A percentile compares a stretch with the other conserved stretches of the same genome.
These are phyloP conservation scores for Ophiostoma sp. DNA, from an alignment of 2,329 filamentous ascomycete genomes.

Conservation along the genomic window DNA sequence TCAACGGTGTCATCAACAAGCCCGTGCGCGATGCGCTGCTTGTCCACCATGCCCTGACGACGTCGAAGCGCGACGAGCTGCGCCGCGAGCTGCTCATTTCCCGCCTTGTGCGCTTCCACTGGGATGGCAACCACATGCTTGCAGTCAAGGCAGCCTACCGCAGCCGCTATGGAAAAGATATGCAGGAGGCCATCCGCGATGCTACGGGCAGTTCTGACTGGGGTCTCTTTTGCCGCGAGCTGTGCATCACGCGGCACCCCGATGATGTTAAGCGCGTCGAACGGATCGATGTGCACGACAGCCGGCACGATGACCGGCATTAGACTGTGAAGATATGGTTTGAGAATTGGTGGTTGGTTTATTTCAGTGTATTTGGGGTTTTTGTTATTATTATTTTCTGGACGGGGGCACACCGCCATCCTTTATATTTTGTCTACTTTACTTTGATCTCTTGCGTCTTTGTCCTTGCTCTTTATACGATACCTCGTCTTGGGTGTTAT, in stretches of 20 bases:
- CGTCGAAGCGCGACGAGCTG: constrained; percentile 63
- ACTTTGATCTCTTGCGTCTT: not conserved
- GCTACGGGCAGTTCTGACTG: constrained; percentile 67
- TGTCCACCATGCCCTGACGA: constrained; percentile 80
- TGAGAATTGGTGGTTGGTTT: not conserved
- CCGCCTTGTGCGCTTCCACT: constrained; percentile 82
- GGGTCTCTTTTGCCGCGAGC: constrained; percentile 66
- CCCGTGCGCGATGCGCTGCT: constrained; percentile 89
- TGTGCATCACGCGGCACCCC: constrained; percentile 60
- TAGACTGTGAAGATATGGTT: not conserved
- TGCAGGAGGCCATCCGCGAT: constrained; percentile 73
- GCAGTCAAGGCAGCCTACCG: constrained; percentile 74
- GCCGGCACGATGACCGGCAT: constrained; percentile 21
- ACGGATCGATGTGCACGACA: constrained; percentile 33
- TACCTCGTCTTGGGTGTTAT: not conserved
- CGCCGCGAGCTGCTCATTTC: constrained; percentile 84
- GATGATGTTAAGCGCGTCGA: constrained; percentile 53
- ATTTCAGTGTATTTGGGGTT: not conserved
- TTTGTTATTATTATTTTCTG: not conserved
- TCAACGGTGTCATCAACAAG: constrained; percentile 94
- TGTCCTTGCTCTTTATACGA: not conserved
- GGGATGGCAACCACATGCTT: constrained; percentile 79
- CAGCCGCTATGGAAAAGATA: constrained; percentile 66
- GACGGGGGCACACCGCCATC: not conserved
- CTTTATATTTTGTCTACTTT: not conserved